Conservation (phyloP, 2,329 filamentous ascomycete genomes). For the Penicillium crustosum region DNA sequence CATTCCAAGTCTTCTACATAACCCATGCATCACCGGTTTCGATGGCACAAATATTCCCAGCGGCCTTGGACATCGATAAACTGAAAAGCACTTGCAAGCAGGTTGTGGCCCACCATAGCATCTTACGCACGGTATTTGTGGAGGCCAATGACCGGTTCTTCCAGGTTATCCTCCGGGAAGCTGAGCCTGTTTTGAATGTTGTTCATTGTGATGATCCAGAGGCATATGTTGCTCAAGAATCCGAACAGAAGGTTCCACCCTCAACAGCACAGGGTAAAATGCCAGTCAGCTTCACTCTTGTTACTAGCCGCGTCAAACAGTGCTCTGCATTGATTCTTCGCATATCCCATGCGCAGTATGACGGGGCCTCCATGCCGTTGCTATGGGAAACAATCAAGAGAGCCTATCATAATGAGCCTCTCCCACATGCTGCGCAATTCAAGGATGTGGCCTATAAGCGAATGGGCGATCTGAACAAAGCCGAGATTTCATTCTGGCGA, state of each 20-base stretch:
- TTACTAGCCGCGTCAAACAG: neutral
- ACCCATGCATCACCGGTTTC: neutral
- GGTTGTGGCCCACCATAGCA: slow-evolving; percentile 6
- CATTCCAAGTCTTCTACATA: neutral
- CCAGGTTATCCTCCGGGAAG: slow-evolving; percentile 9
- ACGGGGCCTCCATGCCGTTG: neutral
- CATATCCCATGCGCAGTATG: slow-evolving; percentile 9
- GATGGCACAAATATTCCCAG: neutral
- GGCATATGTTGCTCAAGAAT: neutral
- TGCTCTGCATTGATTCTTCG: neutral
- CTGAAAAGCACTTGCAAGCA: neutral
- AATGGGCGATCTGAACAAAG: neutral
- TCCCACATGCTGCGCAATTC: neutral
- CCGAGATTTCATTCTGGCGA: neutral
- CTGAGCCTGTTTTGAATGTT: neutral
- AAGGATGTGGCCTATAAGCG: neutral
- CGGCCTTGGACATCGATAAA: neutral
- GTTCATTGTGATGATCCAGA: slow-evolving; percentile 8
- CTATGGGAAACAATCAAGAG: slow-evolving; percentile 7
- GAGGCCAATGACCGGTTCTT: neutral
- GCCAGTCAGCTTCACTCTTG: neutral
- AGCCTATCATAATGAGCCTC: neutral
- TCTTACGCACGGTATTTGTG: slow-evolving; percentile 13
- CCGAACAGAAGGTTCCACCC: neutral
- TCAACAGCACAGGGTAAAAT: neutral